phyloP scores from a whole-genome alignment of 2,329 filamentous ascomycete species.

The Fusarium heterosporum region DNA sequence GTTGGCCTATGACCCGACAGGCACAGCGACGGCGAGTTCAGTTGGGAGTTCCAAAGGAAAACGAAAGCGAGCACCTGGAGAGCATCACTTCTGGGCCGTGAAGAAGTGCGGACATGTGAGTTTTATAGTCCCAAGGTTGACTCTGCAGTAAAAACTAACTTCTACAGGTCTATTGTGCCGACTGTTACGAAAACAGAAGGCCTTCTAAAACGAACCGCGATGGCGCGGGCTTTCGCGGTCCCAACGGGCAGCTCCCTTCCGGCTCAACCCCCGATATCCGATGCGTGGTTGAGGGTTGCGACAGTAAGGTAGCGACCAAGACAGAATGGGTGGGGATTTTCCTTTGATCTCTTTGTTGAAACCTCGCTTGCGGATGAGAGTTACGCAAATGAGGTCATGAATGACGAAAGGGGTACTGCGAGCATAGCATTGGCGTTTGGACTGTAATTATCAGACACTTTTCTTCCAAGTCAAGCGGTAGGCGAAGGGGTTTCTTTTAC shows the following conservation, averaged over 20 bases:
- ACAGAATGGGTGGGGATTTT: slow-evolving; percentile 72
- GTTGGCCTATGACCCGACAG: slow-evolving; percentile 76
- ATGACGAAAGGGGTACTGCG: slow-evolving; percentile 22
- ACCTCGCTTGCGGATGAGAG: neutral
- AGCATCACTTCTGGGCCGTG: slow-evolving; percentile 92
- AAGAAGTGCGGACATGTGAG: slow-evolving; percentile 92
- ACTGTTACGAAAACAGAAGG: slow-evolving; percentile 69
- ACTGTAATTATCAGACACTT: slow-evolving; percentile 15
- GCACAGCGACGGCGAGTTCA: slow-evolving; percentile 43
- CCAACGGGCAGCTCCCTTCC: slow-evolving; percentile 46
- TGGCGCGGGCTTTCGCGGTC: slow-evolving; percentile 55
- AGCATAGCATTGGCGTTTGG: slow-evolving; percentile 40
- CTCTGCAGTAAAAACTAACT: slow-evolving; percentile 7
- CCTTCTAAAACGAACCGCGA: slow-evolving; percentile 51
- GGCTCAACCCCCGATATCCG: slow-evolving; percentile 52
- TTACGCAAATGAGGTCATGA: slow-evolving; percentile 33
- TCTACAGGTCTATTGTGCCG: slow-evolving; percentile 70
- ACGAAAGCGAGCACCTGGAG: slow-evolving; percentile 64
- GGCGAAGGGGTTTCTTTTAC: neutral
- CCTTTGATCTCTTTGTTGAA: slow-evolving; percentile 55
- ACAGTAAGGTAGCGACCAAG: slow-evolving; percentile 65
- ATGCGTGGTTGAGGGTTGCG: slow-evolving; percentile 69
- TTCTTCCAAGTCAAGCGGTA: neutral
- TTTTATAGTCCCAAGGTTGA: slow-evolving; percentile 11
- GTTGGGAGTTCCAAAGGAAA: slow-evolving; percentile 48